Conservation (phyloP, 441 rosid species). For the Erodium texanum region DNA sequence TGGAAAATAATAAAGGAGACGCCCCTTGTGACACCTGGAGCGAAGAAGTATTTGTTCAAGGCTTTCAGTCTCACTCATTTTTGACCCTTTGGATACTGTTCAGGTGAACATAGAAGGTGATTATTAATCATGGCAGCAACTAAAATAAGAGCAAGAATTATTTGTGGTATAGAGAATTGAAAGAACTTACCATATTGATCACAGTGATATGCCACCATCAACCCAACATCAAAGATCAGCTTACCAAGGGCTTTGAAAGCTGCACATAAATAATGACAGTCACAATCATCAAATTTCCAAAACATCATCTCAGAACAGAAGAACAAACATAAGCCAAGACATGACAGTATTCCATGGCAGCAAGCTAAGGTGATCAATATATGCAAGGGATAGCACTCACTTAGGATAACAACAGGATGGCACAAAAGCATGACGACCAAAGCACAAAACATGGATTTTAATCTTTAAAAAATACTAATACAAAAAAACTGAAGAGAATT, state of each 20-base stretch:
- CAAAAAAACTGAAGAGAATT: not conserved
- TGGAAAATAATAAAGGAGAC: conserved; percentile 87
- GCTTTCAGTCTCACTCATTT: conserved; percentile 37
- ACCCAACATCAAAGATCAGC: conserved; percentile 74
- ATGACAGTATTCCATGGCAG: not conserved
- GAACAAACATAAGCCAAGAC: not conserved
- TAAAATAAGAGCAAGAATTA: not conserved
- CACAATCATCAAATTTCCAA: not conserved
- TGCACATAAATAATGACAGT: conserved; percentile 21
- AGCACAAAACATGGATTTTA: not conserved
- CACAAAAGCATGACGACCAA: too few relatives aligned
- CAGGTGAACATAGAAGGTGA: conserved; percentile 14
- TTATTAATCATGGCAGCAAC: not conserved
- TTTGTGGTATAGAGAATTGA: not conserved
- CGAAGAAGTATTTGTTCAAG: conserved; percentile 59
- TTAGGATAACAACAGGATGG: not conserved
- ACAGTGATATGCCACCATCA: conserved; percentile 83
- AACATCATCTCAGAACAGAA: not conserved
- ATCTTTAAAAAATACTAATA: not conserved
- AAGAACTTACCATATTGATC: conserved; percentile 65
- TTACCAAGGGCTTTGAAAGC: conserved; percentile 91
- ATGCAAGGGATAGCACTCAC: not conserved
- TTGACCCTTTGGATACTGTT: conserved; percentile 52
- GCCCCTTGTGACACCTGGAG: conserved; percentile 88
- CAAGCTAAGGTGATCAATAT: not conserved